Evolutionary conservation across 495 filamentous ascomycete species (phyloP).

Genomic region (Alectoria sarmentosa): DNA sequence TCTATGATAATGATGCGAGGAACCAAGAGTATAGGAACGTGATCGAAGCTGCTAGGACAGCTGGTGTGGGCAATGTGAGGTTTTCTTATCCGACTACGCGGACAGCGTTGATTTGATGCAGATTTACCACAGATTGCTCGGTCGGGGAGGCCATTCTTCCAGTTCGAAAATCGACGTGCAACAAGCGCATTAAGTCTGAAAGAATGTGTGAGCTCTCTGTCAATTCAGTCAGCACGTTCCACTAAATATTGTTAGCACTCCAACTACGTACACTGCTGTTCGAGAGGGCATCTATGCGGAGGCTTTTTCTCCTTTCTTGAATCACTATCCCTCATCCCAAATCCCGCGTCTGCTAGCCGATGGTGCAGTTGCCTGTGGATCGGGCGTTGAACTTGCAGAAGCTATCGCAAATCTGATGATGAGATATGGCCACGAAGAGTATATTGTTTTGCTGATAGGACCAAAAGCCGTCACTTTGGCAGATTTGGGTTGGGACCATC

Average conservation of each 20-base stretch:
- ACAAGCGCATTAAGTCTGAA: not conserved
- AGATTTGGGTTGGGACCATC: not conserved
- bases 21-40: constrained; percentile 6
- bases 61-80: not conserved
- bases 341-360: not conserved
- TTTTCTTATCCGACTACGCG: too few species aligned
- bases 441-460: constrained; percentile 3
- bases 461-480: not conserved
- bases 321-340: not conserved
- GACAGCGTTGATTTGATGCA: too few species aligned
- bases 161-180: constrained; percentile 1
- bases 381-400: constrained; percentile 3
- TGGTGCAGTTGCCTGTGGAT: not conserved
- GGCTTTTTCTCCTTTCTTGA: constrained; percentile 5
- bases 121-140: constrained; percentile 1
- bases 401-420: constrained; percentile 6
- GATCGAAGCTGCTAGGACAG: not conserved
- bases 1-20: constrained; percentile 1
- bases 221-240: not conserved
- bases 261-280: not conserved
- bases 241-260: not conserved
- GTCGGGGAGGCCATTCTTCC: constrained; percentile 2
- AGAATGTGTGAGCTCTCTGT: not conserved
- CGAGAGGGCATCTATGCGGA: not conserved
- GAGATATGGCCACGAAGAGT: not conserved